A percentile compares a stretch with the other conserved stretches of the same genome.
Conservation (phyloP, 2,329 filamentous ascomycete genomes). For the Talaromyces sp. region DNA sequence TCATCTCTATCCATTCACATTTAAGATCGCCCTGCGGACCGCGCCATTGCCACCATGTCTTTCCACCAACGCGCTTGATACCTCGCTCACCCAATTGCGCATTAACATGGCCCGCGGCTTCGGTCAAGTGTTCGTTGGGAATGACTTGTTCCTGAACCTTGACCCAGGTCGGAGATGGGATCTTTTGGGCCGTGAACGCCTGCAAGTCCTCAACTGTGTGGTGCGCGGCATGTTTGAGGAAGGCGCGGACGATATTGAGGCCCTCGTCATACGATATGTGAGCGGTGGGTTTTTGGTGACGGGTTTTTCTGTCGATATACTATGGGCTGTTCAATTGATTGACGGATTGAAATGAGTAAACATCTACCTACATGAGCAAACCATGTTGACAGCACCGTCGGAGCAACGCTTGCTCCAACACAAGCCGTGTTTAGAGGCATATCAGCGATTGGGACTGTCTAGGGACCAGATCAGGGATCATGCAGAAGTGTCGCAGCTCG, state of each 20-base stretch:
- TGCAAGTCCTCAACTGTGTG: conserved; percentile 93
- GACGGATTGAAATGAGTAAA: conserved; percentile 16
- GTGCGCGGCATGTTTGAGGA: conserved; percentile 78
- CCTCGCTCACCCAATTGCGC: conserved; percentile 75
- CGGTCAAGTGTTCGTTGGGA: conserved; percentile 58
- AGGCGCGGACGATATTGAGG: conserved; percentile 78
- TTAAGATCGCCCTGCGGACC: conserved; percentile 62
- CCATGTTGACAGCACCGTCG: conserved; percentile 81
- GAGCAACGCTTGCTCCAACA: conserved; percentile 78
- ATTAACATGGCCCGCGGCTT: conserved; percentile 65
- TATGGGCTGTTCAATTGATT: conserved; percentile 33
- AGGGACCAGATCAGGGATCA: not conserved
- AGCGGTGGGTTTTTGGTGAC: conserved; percentile 75
- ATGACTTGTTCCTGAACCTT: conserved; percentile 69
- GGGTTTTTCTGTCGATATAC: conserved; percentile 77
- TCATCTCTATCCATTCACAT: conserved; percentile 97
- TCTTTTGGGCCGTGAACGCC: conserved; percentile 85
- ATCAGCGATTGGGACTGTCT: conserved; percentile 15
- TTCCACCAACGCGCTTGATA: conserved; percentile 71
- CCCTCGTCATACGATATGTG: conserved; percentile 95
- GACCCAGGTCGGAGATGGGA: conserved; percentile 85
- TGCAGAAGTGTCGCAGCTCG: not conserved
- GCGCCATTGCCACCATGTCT: conserved; percentile 87
- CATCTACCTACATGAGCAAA: conserved; percentile 68
- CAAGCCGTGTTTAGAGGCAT: conserved; percentile 75